Evolutionary conservation across 371 early-diverging fungal species (phyloP).

Genomic region (Mortierella sp.): DNA sequence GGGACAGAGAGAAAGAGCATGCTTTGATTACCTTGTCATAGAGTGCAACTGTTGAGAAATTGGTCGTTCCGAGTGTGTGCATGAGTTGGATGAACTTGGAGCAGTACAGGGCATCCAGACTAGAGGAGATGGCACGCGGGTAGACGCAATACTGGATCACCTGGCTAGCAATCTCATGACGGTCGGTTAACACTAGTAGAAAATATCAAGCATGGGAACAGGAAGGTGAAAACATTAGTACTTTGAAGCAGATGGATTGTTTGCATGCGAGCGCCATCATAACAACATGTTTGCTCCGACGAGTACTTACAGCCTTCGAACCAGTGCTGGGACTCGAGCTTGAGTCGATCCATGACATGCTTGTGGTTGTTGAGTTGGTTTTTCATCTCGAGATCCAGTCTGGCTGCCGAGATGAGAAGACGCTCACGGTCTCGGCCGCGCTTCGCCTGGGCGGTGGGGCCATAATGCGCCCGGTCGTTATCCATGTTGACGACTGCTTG

Average conservation of each 20-base stretch:
- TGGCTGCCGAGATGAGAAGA: conserved; percentile 52
- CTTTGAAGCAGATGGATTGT: not conserved
- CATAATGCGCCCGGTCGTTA: conserved; percentile 35
- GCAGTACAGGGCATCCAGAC: conserved; percentile 86
- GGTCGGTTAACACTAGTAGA: conserved; percentile 34
- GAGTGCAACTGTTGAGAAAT: conserved; percentile 84
- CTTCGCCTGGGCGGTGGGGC: conserved; percentile 38
- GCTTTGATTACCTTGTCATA: conserved; percentile 71
- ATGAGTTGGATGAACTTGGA: conserved; percentile 85
- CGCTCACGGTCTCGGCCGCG: conserved; percentile 60
- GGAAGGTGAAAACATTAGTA: not conserved
- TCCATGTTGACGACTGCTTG: conserved; percentile 61
- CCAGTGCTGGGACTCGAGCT: conserved; percentile 39
- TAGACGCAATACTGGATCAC: conserved; percentile 85
- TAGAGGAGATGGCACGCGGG: conserved; percentile 83
- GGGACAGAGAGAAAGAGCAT: too few species aligned
- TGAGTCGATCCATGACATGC: conserved; percentile 44
- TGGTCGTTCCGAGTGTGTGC: conserved; percentile 81
- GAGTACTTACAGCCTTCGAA: conserved; percentile 44
- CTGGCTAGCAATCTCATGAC: conserved; percentile 63
- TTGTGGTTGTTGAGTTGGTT: conserved; percentile 55
- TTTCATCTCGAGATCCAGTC: conserved; percentile 53
- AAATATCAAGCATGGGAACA: not conserved
- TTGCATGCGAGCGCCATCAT: too few species aligned
- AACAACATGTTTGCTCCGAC: too few species aligned